A percentile compares a stretch with the other conserved stretches of the same genome.
Evolutionary conservation across 1,284 basidiomycete species (phyloP).

Genomic region (Naganishia sp.): DNA sequence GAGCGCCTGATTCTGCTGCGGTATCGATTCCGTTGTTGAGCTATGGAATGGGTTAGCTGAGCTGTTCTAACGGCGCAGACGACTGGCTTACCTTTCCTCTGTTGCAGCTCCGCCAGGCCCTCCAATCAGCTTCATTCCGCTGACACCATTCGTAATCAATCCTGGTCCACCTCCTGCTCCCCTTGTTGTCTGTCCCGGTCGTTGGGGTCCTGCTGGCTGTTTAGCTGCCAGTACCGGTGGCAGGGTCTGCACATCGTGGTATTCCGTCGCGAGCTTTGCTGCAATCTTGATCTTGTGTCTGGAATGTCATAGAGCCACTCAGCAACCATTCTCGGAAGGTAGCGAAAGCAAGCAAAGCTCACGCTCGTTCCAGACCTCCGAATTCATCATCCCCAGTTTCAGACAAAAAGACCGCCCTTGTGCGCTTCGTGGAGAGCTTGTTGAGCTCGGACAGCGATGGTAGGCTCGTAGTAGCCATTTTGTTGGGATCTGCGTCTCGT

Average conservation of each 20-base stretch:
- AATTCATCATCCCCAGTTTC: conserved; percentile 42
- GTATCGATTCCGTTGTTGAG: conserved; percentile 23
- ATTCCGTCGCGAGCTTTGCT: conserved; percentile 80
- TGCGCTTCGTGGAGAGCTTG: conserved; percentile 53
- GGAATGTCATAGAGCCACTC: neutral
- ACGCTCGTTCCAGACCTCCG: conserved; percentile 49
- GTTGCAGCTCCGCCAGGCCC: conserved; percentile 17
- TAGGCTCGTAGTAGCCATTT: conserved; percentile 13
- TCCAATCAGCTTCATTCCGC: conserved; percentile 43
- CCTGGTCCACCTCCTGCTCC: conserved; percentile 58
- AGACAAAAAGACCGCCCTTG: conserved; percentile 52
- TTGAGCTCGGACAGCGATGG: conserved; percentile 45
- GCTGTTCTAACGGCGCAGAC: neutral
- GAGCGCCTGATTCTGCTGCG: conserved; percentile 35
- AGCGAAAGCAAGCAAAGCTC: conserved; percentile 36
- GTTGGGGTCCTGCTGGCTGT: conserved; percentile 76
- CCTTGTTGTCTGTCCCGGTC: conserved; percentile 61
- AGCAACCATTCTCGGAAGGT: neutral
- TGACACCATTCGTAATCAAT: conserved; percentile 43
- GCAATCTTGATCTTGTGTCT: conserved; percentile 57
- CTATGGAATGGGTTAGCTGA: neutral
- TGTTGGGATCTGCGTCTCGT: neutral
- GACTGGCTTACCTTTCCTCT: conserved; percentile 10
- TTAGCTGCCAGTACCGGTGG: conserved; percentile 79
- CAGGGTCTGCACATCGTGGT: conserved; percentile 79